Percentiles rank a stretch among this genome's conserved stretches.
These are phyloP conservation scores for Aspergillus sp. DNA, from an alignment of 2,329 filamentous ascomycete genomes.

Conservation along the genomic window DNA sequence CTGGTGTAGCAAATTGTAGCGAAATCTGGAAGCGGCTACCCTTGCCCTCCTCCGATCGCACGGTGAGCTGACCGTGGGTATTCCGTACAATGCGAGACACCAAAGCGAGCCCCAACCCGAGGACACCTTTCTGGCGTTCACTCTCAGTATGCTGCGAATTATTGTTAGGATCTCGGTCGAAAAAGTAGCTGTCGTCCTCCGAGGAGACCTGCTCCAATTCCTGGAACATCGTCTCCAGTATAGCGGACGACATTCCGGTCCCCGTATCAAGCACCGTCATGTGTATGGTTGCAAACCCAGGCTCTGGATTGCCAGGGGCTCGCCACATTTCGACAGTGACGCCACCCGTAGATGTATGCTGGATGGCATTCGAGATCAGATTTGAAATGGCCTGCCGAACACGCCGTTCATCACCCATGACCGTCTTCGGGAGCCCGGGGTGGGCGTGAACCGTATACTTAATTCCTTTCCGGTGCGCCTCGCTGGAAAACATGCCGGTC, in stretches of 20 bases:
- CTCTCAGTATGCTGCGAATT: neutral
- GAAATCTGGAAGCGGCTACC: conserved; percentile 82
- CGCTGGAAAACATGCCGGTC: conserved; percentile 69
- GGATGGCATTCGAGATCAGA: conserved; percentile 79
- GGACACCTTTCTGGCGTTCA: conserved; percentile 46
- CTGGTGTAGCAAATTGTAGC: conserved; percentile 69
- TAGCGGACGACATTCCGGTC: conserved; percentile 59
- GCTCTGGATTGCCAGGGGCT: conserved; percentile 43
- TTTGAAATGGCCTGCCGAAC: conserved; percentile 84
- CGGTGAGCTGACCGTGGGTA: conserved; percentile 82
- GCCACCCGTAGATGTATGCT: conserved; percentile 69
- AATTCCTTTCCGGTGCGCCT: conserved; percentile 75
- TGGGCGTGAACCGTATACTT: conserved; percentile 68
- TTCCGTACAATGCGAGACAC: conserved; percentile 86
- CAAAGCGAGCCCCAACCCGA: conserved; percentile 82
- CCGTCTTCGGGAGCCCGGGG: conserved; percentile 65
- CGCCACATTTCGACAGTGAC: conserved; percentile 72
- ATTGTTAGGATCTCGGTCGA: conserved; percentile 34
- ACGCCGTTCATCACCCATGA: conserved; percentile 76
- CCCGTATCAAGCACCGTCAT: conserved; percentile 77
- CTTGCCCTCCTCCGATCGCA: conserved; percentile 80
- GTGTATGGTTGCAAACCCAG: conserved; percentile 66
- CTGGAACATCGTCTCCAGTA: conserved; percentile 61
- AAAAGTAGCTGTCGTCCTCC: conserved; percentile 53
- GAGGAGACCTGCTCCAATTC: conserved; percentile 67